Evolutionary conservation across 208 protist species (phyloP).

Genomic region (Leishmania major): DNA sequence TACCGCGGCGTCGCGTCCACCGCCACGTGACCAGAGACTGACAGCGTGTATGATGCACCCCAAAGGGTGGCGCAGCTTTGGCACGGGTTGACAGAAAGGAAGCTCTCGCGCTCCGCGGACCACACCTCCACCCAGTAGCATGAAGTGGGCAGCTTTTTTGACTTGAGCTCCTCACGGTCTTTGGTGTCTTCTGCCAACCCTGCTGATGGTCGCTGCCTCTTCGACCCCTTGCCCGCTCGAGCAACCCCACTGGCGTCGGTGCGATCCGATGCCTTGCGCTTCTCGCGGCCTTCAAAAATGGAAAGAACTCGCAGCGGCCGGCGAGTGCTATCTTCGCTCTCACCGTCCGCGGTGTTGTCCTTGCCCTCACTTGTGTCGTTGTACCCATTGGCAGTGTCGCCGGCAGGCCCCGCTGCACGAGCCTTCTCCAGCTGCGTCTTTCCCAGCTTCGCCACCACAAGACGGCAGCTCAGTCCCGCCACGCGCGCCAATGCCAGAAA

Average conservation of each 20-base stretch:
- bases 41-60: conserved; percentile 86
- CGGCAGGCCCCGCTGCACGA: neutral
- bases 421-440: conserved; percentile 20
- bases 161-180: conserved; percentile 31
- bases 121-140: conserved; percentile 92
- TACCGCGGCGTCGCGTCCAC: conserved; percentile 87
- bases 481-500: conserved; percentile 61
- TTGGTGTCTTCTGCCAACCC: conserved; percentile 5
- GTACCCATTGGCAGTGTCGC: neutral
- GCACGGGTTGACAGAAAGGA: conserved; percentile 87
- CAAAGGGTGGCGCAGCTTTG: conserved; percentile 70
- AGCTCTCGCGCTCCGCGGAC: conserved; percentile 74
- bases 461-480: conserved; percentile 44
- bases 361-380: neutral
- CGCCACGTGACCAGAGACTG: conserved; percentile 61
- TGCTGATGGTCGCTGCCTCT: conserved; percentile 13
- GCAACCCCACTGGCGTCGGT: neutral
- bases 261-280: conserved; percentile 11
- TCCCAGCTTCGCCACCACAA: conserved; percentile 45
- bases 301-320: conserved; percentile 30
- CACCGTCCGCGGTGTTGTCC: conserved; percentile 6
- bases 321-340: conserved; percentile 5
- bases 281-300: conserved; percentile 38
- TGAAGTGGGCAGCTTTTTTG: conserved; percentile 64
- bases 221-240: conserved; percentile 1